Base-by-base conservation (phyloP, 345 rosid genomes). In the Citropsis articulata region DNA sequence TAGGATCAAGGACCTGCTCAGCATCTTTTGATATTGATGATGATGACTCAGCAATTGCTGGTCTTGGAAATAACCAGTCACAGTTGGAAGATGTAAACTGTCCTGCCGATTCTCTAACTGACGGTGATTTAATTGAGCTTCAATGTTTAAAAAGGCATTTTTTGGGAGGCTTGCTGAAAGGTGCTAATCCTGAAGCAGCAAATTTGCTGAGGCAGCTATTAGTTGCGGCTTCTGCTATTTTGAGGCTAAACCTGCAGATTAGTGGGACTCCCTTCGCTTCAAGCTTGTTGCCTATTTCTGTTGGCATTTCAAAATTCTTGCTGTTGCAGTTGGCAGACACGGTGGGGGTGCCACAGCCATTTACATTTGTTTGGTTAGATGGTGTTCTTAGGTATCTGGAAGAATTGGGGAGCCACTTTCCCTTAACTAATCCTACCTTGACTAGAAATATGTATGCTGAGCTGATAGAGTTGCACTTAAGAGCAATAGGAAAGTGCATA, bases 401-500 rank as follows among this genome's bases (percentile, higher is more conserved):
- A 88, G 97, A 92, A 82, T 71, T 94, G 64, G 98, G 91, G 81
- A 81, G 83, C 75, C 87, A 83, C 78, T 84, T 94, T 73, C 87
- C 88, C 65, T 75, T 67, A 36, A 81, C 82, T n/a, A 80, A 87
- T 82, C 89, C 90, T 62, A 55, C 78, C 22, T 74, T 77, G 71
- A 81, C 89, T 65, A 75, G 77, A 81, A 82, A 83, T 80, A 28
- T 77, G 63, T 90, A 90, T 83, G 75, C 89, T 68, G 87, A 85
- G 82, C 82, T 94, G 78, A 82, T 96, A 77, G 89, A 84, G 79
- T 87, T 90, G 76, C 97, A 90, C 81, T 80, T 92, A 77, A 88
- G 82, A 84, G 95, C 89, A 30, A 81, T 90, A 76, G 98, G 97
- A 65, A 94, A 90, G 87, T 96, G 94, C 90, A 90, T 90, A 81